Percentiles rank a stretch among this genome's conserved stretches.
phyloP scores from a whole-genome alignment of 2,329 filamentous ascomycete genomes.

The Aspergillus novofumigatus region DNA sequence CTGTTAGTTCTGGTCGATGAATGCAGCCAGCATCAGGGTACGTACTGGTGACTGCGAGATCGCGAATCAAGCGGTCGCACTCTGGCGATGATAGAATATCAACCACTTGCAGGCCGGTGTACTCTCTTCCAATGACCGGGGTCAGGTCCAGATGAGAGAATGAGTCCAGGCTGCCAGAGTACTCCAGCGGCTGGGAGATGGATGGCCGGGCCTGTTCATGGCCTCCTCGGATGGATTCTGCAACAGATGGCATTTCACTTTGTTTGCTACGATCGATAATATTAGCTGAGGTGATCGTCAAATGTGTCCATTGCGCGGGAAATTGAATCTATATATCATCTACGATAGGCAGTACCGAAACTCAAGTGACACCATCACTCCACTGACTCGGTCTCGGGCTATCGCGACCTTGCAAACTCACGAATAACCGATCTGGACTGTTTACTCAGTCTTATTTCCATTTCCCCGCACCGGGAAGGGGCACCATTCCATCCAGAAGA shows the following conservation, averaged over 20 bases:
- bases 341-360: background rate
- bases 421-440: no score
- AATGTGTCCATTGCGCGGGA: background rate
- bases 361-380: background rate
- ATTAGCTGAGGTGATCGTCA: no score
- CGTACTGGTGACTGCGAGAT: slow-evolving; percentile 62
- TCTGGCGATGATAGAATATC: slow-evolving; percentile 55
- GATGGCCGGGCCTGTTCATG: slow-evolving; percentile 20
- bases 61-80: slow-evolving; percentile 58
- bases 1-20: background rate
- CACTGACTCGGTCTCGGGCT: background rate
- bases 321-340: background rate
- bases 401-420: no score
- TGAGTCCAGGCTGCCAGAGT: slow-evolving; percentile 35
- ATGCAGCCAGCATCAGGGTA: slow-evolving; percentile 22
- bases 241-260: slow-evolving; percentile 15
- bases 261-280: background rate
- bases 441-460: background rate
- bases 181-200: slow-evolving; percentile 31
- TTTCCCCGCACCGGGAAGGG: background rate
- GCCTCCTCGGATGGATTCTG: slow-evolving; percentile 19
- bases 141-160: slow-evolving; percentile 41
- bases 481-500: background rate
- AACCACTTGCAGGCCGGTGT: slow-evolving; percentile 42
- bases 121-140: slow-evolving; percentile 40